A percentile compares a stretch with the other conserved stretches of the same genome.
These are phyloP conservation scores for Sinapis alba DNA, from an alignment of 441 rosid species.

Conservation along the genomic window DNA sequence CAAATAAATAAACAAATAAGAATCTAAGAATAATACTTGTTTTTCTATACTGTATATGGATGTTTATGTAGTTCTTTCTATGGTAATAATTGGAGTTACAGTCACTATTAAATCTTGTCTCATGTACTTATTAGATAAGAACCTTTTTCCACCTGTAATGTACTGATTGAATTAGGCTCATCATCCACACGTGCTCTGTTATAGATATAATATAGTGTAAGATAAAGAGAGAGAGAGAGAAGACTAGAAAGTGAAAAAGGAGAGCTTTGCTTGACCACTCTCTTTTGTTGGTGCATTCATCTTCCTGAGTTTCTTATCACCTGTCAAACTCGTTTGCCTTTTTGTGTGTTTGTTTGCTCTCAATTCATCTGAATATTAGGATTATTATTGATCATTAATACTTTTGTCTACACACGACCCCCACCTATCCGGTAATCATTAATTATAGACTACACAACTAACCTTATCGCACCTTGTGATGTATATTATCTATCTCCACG, in stretches of 20 bases:
- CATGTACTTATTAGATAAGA: not conserved
- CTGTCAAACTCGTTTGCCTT: not conserved
- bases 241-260: not conserved
- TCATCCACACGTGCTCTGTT: slow-evolving; percentile 23
- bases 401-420: not conserved
- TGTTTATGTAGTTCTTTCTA: not conserved
- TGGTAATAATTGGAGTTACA: not conserved
- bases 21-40: not conserved
- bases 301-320: not conserved
- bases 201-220: not conserved
- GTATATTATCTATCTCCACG: not conserved
- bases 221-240: not conserved
- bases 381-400: not conserved
- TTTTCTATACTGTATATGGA: not conserved
- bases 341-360: not conserved
- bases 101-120: not conserved
- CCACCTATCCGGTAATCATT: not conserved
- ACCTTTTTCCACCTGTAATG: slow-evolving; percentile 19
- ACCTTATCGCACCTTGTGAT: not conserved
- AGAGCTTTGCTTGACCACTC: not conserved
- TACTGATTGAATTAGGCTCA: slow-evolving; percentile 7
- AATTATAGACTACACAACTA: not conserved
- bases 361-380: not conserved
- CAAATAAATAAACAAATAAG: not conserved
- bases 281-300: not conserved